Conservation (phyloP, 495 filamentous ascomycete genomes). For the Xylaria intraflava region DNA sequence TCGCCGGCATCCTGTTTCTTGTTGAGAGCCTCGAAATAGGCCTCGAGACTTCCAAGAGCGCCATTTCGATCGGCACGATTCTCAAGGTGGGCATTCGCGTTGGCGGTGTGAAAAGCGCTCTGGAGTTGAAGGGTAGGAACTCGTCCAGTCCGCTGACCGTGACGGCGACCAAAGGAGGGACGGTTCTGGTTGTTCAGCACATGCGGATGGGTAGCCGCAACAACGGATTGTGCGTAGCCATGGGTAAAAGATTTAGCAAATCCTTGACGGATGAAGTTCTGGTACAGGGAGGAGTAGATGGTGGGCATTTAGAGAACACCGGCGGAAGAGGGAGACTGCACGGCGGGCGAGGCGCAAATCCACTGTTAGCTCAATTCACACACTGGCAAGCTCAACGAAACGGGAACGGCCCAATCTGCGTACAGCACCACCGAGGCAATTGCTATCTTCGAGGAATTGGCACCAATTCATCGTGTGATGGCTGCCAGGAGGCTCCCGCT, state of each 20-base stretch:
- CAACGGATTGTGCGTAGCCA: conserved; percentile 95
- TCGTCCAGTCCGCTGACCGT: conserved; percentile 49
- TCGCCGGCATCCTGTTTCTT: conserved; percentile 63
- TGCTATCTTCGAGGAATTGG: background rate
- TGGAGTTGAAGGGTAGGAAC: conserved; percentile 58
- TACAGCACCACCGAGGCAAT: background rate
- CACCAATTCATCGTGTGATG: background rate
- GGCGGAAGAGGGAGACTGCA: conserved; percentile 34
- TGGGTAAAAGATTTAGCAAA: conserved; percentile 92
- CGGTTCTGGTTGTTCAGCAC: conserved; percentile 67
- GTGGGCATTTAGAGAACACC: conserved; percentile 55
- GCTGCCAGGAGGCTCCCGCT: background rate
- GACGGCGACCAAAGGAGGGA: conserved; percentile 47
- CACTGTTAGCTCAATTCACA: background rate
- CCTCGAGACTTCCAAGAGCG: conserved; percentile 57
- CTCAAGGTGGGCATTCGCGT: conserved; percentile 29
- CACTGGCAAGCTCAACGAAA: background rate
- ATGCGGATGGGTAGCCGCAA: conserved; percentile 81
- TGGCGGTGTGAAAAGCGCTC: conserved; percentile 61
- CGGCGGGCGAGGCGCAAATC: background rate
- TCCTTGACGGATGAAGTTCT: conserved; percentile 94
- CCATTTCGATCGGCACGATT: conserved; percentile 35
- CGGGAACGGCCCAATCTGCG: background rate
- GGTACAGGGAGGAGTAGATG: conserved; percentile 51
- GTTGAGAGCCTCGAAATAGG: conserved; percentile 85